These are phyloP conservation scores for Phylloporus arenicola DNA, from an alignment of 768 basidiomycete genomes.

Conservation along the genomic window DNA sequence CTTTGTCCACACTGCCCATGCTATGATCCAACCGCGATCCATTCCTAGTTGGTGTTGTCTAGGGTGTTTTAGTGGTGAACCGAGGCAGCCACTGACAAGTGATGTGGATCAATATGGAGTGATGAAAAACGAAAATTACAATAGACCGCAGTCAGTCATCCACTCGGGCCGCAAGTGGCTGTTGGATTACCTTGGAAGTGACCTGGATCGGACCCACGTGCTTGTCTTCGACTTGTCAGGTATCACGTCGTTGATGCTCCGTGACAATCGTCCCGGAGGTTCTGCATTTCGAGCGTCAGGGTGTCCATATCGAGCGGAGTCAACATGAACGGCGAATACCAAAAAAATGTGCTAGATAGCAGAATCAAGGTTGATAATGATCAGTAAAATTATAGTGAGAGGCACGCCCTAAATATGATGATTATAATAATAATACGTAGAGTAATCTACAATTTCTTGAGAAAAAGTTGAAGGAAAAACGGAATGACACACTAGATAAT, in stretches of 20 bases:
- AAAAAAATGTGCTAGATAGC: neutral
- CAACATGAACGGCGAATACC: neutral
- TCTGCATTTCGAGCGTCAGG: neutral
- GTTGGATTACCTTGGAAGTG: neutral
- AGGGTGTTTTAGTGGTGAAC: neutral
- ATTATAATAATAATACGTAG: neutral
- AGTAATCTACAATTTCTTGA: constrained; percentile 2
- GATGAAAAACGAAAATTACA: neutral
- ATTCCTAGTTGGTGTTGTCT: neutral
- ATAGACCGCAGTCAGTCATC: neutral
- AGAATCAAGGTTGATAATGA: too few relatives aligned
- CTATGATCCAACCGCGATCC: neutral
- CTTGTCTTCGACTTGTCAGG: neutral
- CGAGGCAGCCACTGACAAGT: neutral
- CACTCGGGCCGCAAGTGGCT: neutral
- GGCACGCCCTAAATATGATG: neutral
- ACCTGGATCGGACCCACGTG: neutral
- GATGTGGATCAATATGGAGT: neutral
- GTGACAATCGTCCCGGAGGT: neutral
- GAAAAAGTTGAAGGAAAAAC: neutral
- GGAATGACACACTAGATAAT: too few relatives aligned
- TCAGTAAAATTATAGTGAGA: neutral
- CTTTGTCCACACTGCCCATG: neutral
- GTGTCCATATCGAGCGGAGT: neutral
- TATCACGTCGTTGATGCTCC: neutral